Base-by-base conservation (phyloP, 768 basidiomycete genomes). In the Floccularia luteovirens region DNA sequence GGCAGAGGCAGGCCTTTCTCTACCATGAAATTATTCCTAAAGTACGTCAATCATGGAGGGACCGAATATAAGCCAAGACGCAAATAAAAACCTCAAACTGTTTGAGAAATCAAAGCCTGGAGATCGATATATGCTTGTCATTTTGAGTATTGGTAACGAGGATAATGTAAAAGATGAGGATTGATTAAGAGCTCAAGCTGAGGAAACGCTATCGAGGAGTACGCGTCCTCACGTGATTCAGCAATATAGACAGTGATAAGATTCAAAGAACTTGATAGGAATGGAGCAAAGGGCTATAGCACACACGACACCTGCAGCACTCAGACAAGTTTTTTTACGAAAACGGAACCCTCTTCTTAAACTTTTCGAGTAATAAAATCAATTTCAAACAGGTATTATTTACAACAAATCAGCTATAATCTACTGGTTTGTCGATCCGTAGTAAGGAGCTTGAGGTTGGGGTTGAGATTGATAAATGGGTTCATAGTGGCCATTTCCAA, bases 31-130 rank as follows among this genome's bases (percentile, higher is more conserved):
- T 72, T 70, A 55, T 91, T 91, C 43, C 89, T 89, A 38, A 17
- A 17, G 14, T 28, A n/a, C 13, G 23, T 10, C 4, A 40, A 32
- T 21, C n/a, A 16, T 14, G 5, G 35, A 17, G 4, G 38, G 2
- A 8, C 1, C 8, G 1, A 0, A 6, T 2, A 4, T 7, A 24
- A 13, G 1, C 12, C 23, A 19, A 36, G 2, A 17, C 19, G 27
- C 31, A 16, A 24, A 14, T 19, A n/a, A n/a, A n/a, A 43, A 87
- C 88, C 88, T 69, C 37, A 77, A 56, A 45, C 77, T 64, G 58
- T 90, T 90, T 12, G 84, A 77, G 50, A 90, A 90, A 55, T 88
- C 74, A 57, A 90, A 90, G 3, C 84, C 86, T 2, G 81, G 53
- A 5, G 66, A 46, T 10, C 61, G 64, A 61, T 72, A 71, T 23